These are phyloP conservation scores for Petrea volubilis DNA, from an alignment of 257 asterid species.

Conservation along the genomic window DNA sequence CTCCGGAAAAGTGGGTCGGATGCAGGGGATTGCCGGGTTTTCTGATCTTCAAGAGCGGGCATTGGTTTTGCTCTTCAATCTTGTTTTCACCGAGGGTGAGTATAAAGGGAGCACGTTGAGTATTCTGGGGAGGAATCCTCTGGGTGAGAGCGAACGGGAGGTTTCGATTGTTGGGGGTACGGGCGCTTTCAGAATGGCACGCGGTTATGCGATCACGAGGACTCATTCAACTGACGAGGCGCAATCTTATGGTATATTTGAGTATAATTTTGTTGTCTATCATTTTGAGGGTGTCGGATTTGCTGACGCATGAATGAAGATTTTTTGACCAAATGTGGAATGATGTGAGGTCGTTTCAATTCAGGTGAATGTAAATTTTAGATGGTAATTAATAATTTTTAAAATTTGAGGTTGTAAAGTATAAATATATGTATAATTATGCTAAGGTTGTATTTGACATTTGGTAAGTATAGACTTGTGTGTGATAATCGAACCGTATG, in stretches of 20 bases:
- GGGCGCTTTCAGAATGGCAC: conserved; percentile 37
- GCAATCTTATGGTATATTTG: background rate
- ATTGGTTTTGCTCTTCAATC: conserved; percentile 28
- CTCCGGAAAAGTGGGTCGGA: conserved; percentile 31
- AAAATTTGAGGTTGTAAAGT: too few relatives aligned
- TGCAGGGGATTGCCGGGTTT: conserved; percentile 33
- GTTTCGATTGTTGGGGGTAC: conserved; percentile 42
- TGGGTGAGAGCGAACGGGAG: conserved; percentile 12
- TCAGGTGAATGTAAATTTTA: too few relatives aligned
- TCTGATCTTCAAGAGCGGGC: conserved; percentile 31
- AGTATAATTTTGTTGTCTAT: conserved; percentile 12
- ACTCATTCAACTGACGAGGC: conserved; percentile 16
- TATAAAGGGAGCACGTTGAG: conserved; percentile 36
- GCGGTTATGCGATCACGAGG: conserved; percentile 22
- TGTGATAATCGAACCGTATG: too few relatives aligned
- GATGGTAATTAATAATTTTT: too few relatives aligned
- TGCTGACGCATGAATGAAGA: background rate
- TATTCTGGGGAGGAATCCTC: conserved; percentile 32
- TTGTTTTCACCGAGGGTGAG: conserved; percentile 30
- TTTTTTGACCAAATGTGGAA: too few relatives aligned
- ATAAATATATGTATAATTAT: too few relatives aligned
- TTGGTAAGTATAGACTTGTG: too few relatives aligned
- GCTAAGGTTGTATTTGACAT: too few relatives aligned
- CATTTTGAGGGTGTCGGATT: background rate
- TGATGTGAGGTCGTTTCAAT: conserved; percentile 20